phyloP scores from a whole-genome alignment of 1,139 yeast species.

The Oligophagozyma castellii region DNA sequence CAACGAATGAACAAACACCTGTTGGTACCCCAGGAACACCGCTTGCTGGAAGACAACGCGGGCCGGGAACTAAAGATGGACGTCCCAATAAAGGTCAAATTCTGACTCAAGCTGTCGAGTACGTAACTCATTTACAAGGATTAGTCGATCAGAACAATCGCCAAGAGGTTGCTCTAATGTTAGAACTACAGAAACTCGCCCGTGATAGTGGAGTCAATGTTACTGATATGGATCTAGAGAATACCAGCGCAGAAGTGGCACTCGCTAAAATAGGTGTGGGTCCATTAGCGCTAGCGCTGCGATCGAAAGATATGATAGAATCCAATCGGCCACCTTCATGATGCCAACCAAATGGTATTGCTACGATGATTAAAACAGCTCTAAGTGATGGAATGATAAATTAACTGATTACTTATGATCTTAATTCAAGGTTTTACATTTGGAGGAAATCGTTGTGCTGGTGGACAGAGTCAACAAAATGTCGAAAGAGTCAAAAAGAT shows the following conservation, averaged over 20 bases:
- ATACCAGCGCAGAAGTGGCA: constrained; percentile 72
- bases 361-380: no score
- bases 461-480: no score
- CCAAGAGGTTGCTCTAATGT: constrained; percentile 59
- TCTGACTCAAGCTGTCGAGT: constrained; percentile 71
- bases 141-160: constrained; percentile 67
- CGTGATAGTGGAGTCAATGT: constrained; percentile 25
- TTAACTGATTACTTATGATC: no score
- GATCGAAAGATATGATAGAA: no score
- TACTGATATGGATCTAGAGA: constrained; percentile 35
- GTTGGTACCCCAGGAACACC: constrained; percentile 53
- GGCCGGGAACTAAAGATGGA: constrained; percentile 48
- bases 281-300: constrained; percentile 52
- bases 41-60: constrained; percentile 25
- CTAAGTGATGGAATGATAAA: no score
- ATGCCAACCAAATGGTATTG: no score
- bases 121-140: constrained; percentile 59
- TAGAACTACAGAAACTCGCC: constrained; percentile 41
- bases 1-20: constrained; percentile 55
- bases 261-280: constrained; percentile 74
- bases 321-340: no score
- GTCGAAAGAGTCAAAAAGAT: no score
- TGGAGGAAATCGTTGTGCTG: no score
- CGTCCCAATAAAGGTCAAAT: constrained; percentile 91
- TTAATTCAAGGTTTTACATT: no score